Base-by-base conservation (phyloP, 495 filamentous ascomycete species). In the Jackrogersella multiformis region DNA sequence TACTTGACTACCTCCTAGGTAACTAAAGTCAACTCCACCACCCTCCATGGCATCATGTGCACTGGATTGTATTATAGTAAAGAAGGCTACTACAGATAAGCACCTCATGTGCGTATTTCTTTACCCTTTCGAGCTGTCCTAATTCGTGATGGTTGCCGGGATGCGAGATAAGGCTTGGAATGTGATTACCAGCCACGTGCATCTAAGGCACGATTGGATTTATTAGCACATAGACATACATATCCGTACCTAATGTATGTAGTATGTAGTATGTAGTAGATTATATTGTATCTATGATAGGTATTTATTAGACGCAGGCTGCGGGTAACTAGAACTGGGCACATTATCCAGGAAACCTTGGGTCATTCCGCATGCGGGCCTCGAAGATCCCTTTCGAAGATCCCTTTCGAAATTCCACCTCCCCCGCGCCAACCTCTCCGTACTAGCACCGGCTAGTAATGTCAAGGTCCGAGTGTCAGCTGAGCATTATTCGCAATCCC, bases 91-190 rank as follows among this genome's bases (percentile, higher is more conserved):
- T 24, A 21, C 56, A 69, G 66, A 69, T 69, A 69, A 69, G 66
- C 66, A 30, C 26, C 56, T 46, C 66, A 59, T 65, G 55, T 61
- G 61, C 66, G 48, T 69, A 12, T 52, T 36, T 57, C 53, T 54
- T 71, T 68, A 62, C 66, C 71, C 44, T 54, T 70, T 62, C 36
- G 44, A 63, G 53, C 34, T 54, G 59, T 64, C 71, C 71, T 68
- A 55, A 71, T 73, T 57, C 68, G 68, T 73, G 57, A 28, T 60
- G 54, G 59, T 65, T 66, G 48, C 61, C 55, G 53, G 64, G 21
- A 63, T 68, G 63, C 64, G 41, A 74, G 69, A 74, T 74, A 74
- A 74, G 68, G 66, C 69, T 72, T 72, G 69, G 72, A 72, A 74
- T 74, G 66, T 62, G 66, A 66, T 72, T 57, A 32, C 13, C 26